Evolutionary conservation across 2,329 filamentous ascomycete species (phyloP), one percentile per base, ranked within the genome.

Genomic region (Teratosphaeria gauchensis): DNA sequence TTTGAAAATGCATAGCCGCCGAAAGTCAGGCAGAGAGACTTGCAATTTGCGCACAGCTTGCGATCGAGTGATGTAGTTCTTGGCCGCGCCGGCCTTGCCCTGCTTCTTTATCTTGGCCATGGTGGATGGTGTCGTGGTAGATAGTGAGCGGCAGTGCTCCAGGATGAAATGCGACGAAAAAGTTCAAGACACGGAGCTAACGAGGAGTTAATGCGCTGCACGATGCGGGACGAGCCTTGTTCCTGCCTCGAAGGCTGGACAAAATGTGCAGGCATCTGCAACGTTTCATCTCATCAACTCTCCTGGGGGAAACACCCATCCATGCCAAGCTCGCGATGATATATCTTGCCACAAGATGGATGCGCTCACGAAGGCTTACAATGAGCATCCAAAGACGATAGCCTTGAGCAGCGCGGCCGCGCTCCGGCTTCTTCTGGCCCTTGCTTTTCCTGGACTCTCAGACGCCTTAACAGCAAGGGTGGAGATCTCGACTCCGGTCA

Each of bases 1-100:
- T 81, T 97, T 97, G 87, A 96, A 99, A 75, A 99, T 99, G 79
- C 94, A 99, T 73, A 99, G 83, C 78, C 95, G 88, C 77, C 94
- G 87, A 78, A 99, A 99, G 78, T 99, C 94, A 66, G 92, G 91
- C 58, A 99, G 84, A 71, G 89, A 96, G 76, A 99, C 89, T 78
- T 99, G 94, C 63, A 99, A 86, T 80, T 97, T 99, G 76, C 92
- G 90, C 69, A 99, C 90, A 53, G 94, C 94, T 79, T 96, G 91
- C 51, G 92, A 96, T 75, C 94, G 84, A 59, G 94, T 99, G 69
- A 99, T 91, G 80, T 92, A 99, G 83, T 99, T 99, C 79, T 94
- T 96, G 78, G 92, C 91, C 75, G 90, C 88, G 75, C 94, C 94
- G 73, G 28, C 33, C 54, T 55, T 55, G 31, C 32, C 54, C 33